Base-by-base conservation (phyloP, 495 filamentous ascomycete genomes). In the Thermochaetoides thermophila region DNA sequence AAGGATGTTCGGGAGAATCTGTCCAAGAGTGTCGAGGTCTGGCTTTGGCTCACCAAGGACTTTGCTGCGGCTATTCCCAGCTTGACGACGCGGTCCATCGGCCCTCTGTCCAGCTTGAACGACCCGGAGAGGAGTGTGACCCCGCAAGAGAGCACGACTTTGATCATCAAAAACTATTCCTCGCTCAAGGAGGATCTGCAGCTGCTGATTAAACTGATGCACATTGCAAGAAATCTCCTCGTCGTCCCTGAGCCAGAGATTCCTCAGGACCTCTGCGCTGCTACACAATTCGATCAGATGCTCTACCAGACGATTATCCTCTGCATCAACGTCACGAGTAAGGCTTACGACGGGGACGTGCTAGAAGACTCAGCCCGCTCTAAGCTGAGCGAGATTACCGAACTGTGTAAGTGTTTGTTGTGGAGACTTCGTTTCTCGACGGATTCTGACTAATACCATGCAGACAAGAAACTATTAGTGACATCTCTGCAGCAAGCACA, bases 401-500 rank as follows among this genome's bases (percentile, higher is more conserved):
- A 73, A 29, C 52, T 69, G 19, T 73, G 60, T 65, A 56, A n/a
- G n/a, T n/a, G n/a, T n/a, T n/a, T 39, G 63, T 51, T 13, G 7
- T 2, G 14, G 7, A 5, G 6, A 13, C 12, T 17, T 18, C 6
- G 14, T 20, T 15, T 30, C 15, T 20, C 21, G 7, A 25, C 2
- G 2, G 5, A 19, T 26, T 3, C 14, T 17, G 25, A 27, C 59
- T 38, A 57, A 42, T n/a, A 11, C 35, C 13, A 7, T 1, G 17
- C 34, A 77, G 71, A 85, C 57, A 95, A 95, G 55, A 86, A 85
- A 48, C 67, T 92, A 3, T 64, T 95, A 17, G 84, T 92, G 15
- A 89, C 81, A 0, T 80, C 79, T 32, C 67, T 95, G 9, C 86
- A 95, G 53, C 84, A 87, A 48, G 71, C 86, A 17, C 84, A 93